These are phyloP conservation scores for Zymoseptoria brevis DNA, from an alignment of 2,329 filamentous ascomycete genomes.

Conservation along the genomic window DNA sequence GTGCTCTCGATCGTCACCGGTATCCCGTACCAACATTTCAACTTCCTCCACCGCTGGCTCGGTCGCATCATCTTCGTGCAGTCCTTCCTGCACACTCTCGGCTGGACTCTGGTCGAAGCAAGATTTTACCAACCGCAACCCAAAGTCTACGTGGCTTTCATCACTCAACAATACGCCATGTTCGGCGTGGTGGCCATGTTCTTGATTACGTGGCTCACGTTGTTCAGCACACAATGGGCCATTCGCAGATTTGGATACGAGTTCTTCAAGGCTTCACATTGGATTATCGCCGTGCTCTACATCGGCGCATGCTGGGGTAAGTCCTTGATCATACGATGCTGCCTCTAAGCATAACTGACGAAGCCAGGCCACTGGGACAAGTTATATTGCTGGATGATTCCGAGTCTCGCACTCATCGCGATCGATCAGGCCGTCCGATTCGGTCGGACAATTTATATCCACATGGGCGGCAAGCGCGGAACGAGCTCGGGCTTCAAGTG, in stretches of 20 bases:
- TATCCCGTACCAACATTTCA: conserved; percentile 64
- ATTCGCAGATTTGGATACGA: conserved; percentile 66
- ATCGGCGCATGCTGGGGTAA: conserved; percentile 70
- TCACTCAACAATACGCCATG: conserved; percentile 59
- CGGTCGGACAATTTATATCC: conserved; percentile 51
- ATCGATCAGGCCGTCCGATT: conserved; percentile 55
- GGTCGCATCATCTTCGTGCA: conserved; percentile 67
- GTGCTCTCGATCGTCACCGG: conserved; percentile 63
- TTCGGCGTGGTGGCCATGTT: conserved; percentile 65
- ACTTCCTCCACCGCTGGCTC: conserved; percentile 69
- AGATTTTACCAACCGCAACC: conserved; percentile 67
- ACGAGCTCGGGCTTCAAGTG: conserved; percentile 47
- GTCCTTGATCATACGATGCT: no score
- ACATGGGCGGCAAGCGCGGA: conserved; percentile 29
- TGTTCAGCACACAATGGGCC: conserved; percentile 51
- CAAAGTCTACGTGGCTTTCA: conserved; percentile 46
- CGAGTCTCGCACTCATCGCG: conserved; percentile 56
- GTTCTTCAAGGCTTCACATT: conserved; percentile 61
- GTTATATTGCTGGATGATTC: conserved; percentile 60
- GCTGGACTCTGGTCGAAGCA: conserved; percentile 60
- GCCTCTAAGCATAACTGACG: no score
- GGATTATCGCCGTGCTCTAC: conserved; percentile 64
- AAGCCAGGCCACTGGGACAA: no score
- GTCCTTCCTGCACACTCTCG: conserved; percentile 59
- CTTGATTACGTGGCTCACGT: conserved; percentile 53